Evolutionary conservation across 495 filamentous ascomycete species (phyloP).

Genomic region (Polyplosphaeria fusca): DNA sequence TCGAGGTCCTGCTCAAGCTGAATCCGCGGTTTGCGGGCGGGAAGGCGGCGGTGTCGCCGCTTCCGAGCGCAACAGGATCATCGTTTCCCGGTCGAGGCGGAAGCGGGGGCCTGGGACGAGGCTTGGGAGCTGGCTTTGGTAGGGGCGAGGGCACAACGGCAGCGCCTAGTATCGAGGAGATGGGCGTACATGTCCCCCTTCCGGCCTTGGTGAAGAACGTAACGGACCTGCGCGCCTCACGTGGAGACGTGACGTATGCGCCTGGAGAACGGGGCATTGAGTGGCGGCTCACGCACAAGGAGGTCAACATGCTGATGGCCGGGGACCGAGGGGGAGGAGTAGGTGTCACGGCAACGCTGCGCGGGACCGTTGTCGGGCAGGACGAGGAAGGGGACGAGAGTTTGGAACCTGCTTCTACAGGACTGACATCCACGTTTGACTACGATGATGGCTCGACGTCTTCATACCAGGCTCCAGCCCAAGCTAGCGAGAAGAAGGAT

Average conservation of each 20-base stretch:
- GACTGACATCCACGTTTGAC: conserved; percentile 34
- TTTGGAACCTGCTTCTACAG: conserved; percentile 9
- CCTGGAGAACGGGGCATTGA: conserved; percentile 69
- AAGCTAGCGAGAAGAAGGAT: conserved; percentile 44
- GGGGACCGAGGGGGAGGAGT: conserved; percentile 38
- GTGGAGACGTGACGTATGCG: conserved; percentile 78
- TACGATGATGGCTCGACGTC: conserved; percentile 49
- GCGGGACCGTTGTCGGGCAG: conserved; percentile 74
- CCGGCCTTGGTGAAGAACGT: conserved; percentile 79
- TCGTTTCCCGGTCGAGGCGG: conserved; percentile 18
- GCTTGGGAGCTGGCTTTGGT: not conserved
- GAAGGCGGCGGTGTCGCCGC: conserved; percentile 2
- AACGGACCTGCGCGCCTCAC: conserved; percentile 75
- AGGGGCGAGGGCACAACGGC: conserved; percentile 47
- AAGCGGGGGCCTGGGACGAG: conserved; percentile 4
- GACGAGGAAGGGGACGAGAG: conserved; percentile 52
- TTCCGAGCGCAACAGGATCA: conserved; percentile 22
- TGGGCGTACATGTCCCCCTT: conserved; percentile 77
- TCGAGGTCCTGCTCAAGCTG: conserved; percentile 79
- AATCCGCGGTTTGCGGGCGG: conserved; percentile 51
- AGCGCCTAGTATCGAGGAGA: conserved; percentile 71
- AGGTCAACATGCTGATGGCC: conserved; percentile 48
- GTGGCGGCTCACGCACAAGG: conserved; percentile 78
- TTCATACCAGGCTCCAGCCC: conserved; percentile 36
- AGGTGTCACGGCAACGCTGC: conserved; percentile 68